Evolutionary conservation across 306 rosid genomes (phyloP), one percentile per base, ranked within the genome.

Genomic region (Cicer bijugum): DNA sequence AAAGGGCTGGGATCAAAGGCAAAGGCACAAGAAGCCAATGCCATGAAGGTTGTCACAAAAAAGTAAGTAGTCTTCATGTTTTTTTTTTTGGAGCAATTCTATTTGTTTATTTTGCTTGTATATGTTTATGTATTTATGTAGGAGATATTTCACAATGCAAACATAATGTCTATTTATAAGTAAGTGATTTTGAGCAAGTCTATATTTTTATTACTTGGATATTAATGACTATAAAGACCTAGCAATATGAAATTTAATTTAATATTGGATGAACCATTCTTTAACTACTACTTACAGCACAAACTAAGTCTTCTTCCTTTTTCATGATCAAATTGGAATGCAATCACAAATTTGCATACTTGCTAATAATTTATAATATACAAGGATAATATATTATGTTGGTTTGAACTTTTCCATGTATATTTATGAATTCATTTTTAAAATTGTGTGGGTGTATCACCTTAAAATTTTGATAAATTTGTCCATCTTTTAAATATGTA

Each of bases 1-100:
- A 82, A 65, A 37, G 86, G 78, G 56, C 80, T 62, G 8, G 86
- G 86, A 59, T 82, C 83, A 44, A 19, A 67, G 44, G 86, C 80
- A 45, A 52, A 55, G 57, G 66, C 74, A 67, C 53, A 10, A 5
- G 79, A 64, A 51, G 72, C 45, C 14, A 75, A 53, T 12, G 72
- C 79, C 55, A 75, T 51, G 4, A 60, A 46, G 53, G 61, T 23
- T 8, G 1, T 6, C 15, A 68, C 15, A 47, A 78, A 50, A 46
- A 67, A 46, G 44, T 19, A 50, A 19, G 17, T 4, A 12, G 28
- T 10, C 40, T 63, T 75, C 72, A 51, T 75, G 50, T 44, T 71
- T 20, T 16, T 16, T 16, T 9, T 10, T 16, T 51, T 51, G 4
- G 57, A 70, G 38, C 17, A 53, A 52, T 58, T 71, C 42, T 71